These are phyloP conservation scores for Podaxis sp. DNA, from an alignment of 768 basidiomycete genomes.

Conservation along the genomic window DNA sequence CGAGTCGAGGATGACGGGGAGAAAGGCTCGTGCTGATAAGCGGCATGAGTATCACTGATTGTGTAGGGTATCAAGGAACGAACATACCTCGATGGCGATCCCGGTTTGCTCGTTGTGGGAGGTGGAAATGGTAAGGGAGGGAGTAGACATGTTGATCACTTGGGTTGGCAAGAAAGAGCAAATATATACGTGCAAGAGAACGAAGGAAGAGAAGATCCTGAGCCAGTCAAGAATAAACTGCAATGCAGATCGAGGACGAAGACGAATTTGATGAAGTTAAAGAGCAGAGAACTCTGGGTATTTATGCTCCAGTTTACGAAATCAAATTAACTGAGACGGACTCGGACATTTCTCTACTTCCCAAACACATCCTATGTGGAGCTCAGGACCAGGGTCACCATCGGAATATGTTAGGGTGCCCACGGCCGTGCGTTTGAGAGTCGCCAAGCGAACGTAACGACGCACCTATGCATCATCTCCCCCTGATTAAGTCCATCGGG, in stretches of 20 bases:
- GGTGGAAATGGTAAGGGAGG: background rate
- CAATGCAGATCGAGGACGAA: background rate
- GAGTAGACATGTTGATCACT: background rate
- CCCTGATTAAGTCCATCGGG: no score
- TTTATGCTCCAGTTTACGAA: conserved; percentile 1
- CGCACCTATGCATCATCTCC: no score
- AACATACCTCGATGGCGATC: conserved; percentile 12
- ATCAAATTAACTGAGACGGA: background rate
- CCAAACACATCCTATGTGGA: background rate
- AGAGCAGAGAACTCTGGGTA: background rate
- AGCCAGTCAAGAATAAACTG: background rate
- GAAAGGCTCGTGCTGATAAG: conserved; percentile 6
- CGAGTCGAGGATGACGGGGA: conserved; percentile 8
- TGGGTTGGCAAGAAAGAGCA: background rate
- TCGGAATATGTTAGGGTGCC: background rate
- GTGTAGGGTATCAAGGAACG: background rate
- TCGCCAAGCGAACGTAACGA: no score
- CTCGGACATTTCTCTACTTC: background rate
- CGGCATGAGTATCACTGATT: background rate
- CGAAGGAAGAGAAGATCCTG: background rate
- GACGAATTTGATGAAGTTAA: background rate
- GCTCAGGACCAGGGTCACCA: background rate
- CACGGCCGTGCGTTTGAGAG: background rate
- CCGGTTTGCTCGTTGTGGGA: background rate
- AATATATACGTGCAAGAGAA: background rate